Base-by-base conservation (phyloP, 208 protist species). In the Trichomonas gallinae region DNA sequence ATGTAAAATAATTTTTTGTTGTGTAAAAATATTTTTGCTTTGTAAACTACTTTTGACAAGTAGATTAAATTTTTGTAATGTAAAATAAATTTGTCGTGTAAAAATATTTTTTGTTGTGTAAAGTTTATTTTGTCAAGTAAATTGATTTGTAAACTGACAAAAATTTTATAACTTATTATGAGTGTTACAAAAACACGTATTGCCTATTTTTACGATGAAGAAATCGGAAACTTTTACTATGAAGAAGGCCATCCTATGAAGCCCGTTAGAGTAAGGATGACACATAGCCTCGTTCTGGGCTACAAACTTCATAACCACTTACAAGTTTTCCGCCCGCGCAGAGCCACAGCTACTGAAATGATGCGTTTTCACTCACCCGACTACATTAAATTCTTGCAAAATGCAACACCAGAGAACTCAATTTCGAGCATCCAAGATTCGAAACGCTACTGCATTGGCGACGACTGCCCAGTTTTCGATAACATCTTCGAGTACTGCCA, bases 401-500 rank as follows among this genome's bases (percentile, higher is more conserved):
- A 96, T 0, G 97, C 98, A 26, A 96, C 97, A 44, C 97, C 97
- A 34, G 97, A 98, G 40, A 98, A 97, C 46, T 42, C 36, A 44
- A 15, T 21, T 15, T 21, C 38, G 2, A 87, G 21, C 44, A 51
- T 45, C 9, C 58, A 44, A 48, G 63, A 72, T 23, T 91, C 17
- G 13, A 49, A 40, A 63, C 4, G 49, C 21, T 96, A 96, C 89
- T 97, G 97, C 63, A 45, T 98, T 17, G 97, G 97, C 21, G 34
- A 4, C 45, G 97, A 98, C 63, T 98, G 97, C 96, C 97, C 97
- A 4, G 96, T 98, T 81, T 98, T 98, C 51, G 97, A 97, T 89
- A 97, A 97, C 17, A 6, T 98, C 34, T 98, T 97, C 83, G 96
- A 97, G 34, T 98, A 97, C 96, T 98, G 97, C 88, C 97, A 97